phyloP scores from a whole-genome alignment of 768 basidiomycete genomes.

The Rhizopogon salebrosus region DNA sequence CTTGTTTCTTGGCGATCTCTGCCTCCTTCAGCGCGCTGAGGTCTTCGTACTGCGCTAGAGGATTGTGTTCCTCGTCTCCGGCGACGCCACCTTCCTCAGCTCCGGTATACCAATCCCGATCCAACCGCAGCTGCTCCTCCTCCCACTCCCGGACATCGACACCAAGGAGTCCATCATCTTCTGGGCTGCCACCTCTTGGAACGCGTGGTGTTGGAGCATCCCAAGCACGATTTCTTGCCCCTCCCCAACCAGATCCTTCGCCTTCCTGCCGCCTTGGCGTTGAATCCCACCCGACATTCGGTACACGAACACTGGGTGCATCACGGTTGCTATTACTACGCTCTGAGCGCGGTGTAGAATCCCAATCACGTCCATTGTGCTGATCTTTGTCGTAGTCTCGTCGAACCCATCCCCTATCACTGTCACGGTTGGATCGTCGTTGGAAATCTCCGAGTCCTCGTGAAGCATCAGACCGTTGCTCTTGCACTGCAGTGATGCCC shows the following conservation, averaged over 20 bases:
- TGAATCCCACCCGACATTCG: slow-evolving; percentile 92
- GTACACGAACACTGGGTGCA: slow-evolving; percentile 82
- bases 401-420: slow-evolving; percentile 45
- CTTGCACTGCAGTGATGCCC: slow-evolving; percentile 62
- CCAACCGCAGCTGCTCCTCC: slow-evolving; percentile 87
- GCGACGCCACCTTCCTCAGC: slow-evolving; percentile 84
- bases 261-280: slow-evolving; percentile 66
- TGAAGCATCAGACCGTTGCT: slow-evolving; percentile 50
- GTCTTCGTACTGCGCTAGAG: slow-evolving; percentile 91
- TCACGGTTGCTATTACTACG: slow-evolving; percentile 41
- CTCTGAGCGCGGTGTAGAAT: slow-evolving; percentile 59
- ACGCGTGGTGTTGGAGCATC: slow-evolving; percentile 81
- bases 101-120: slow-evolving; percentile 95
- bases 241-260: slow-evolving; percentile 63
- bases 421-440: slow-evolving; percentile 79
- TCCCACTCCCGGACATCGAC: slow-evolving; percentile 92
- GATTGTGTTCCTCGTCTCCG: slow-evolving; percentile 90
- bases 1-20: slow-evolving; percentile 72
- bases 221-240: slow-evolving; percentile 54
- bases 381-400: slow-evolving; percentile 31
- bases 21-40: slow-evolving; percentile 61
- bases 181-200: slow-evolving; percentile 62
- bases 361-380: slow-evolving; percentile 39
- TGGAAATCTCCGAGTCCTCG: slow-evolving; percentile 91
- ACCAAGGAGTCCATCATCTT: slow-evolving; percentile 57